phyloP scores from a whole-genome alignment of 164 flowering plant species.

The Stephania yunnanensis region DNA sequence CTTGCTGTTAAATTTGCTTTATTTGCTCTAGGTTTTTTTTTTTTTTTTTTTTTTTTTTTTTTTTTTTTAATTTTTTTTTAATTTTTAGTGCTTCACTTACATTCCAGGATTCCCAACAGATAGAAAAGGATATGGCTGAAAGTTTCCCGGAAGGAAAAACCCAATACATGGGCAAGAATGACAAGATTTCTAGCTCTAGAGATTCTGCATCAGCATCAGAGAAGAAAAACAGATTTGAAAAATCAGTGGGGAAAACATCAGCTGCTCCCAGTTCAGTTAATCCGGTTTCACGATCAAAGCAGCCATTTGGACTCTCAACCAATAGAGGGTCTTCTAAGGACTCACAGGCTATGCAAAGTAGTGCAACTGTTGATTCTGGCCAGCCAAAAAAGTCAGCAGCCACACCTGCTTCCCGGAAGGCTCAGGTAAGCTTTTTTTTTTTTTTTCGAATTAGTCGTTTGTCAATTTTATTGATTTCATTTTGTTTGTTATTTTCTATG shows the following conservation, averaged over 20 bases:
- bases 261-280: constrained; percentile 29
- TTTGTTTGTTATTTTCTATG: constrained; percentile 11
- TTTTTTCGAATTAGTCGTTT: background rate
- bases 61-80: too few species aligned
- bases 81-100: background rate
- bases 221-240: constrained; percentile 42
- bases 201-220: constrained; percentile 16
- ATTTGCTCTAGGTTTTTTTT: background rate
- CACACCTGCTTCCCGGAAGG: constrained; percentile 9
- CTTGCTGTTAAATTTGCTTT: background rate
- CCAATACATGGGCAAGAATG: constrained; percentile 36
- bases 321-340: constrained; percentile 38
- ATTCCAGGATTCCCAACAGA: constrained; percentile 37
- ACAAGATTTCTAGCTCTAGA: constrained; percentile 33
- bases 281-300: constrained; percentile 28
- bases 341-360: background rate
- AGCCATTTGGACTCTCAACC: constrained; percentile 15
- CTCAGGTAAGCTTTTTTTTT: constrained; percentile 15
- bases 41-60: background rate
- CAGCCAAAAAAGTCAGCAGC: constrained; percentile 21
- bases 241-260: constrained; percentile 24
- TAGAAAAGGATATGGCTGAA: constrained; percentile 19
- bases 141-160: constrained; percentile 27
- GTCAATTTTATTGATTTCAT: background rate
- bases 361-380: constrained; percentile 18